Evolutionary conservation across 202 grass and related monocot species (phyloP).

Genomic region (Zoysia matrella): DNA sequence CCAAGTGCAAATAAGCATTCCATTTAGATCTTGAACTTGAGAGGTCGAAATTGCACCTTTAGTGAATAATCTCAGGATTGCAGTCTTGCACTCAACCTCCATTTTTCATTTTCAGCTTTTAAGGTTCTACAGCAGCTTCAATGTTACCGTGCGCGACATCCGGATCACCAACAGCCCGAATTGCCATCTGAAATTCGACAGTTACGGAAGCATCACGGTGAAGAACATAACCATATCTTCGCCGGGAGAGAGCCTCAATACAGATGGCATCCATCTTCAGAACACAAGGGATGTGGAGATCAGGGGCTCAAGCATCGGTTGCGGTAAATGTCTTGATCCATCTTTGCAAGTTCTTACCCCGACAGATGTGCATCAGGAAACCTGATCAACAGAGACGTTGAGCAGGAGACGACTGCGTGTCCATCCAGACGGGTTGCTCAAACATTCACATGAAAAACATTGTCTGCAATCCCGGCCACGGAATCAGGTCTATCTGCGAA

Average conservation of each 20-base stretch:
- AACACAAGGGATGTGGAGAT: slow-evolving; percentile 73
- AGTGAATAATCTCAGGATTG: background rate
- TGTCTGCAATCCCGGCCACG: slow-evolving; percentile 73
- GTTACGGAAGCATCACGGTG: slow-evolving; percentile 61
- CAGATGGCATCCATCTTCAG: slow-evolving; percentile 84
- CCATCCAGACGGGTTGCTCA: slow-evolving; percentile 76
- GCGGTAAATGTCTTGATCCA: slow-evolving; percentile 48
- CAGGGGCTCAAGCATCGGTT: slow-evolving; percentile 64
- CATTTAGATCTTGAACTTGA: background rate
- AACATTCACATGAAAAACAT: slow-evolving; percentile 72
- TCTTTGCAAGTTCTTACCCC: background rate
- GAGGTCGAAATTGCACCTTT: background rate
- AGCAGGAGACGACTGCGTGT: slow-evolving; percentile 80
- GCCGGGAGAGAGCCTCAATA: slow-evolving; percentile 58
- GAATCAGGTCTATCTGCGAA: slow-evolving; percentile 55
- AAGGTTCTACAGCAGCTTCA: slow-evolving; percentile 75
- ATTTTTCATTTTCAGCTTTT: slow-evolving; percentile 36
- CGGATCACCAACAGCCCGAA: slow-evolving; percentile 64
- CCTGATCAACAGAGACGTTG: background rate
- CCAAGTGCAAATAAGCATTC: background rate
- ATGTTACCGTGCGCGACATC: slow-evolving; percentile 54
- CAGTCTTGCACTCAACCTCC: background rate
- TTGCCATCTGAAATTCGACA: slow-evolving; percentile 88
- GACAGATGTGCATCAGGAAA: background rate
- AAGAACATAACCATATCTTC: slow-evolving; percentile 76